Conservation (phyloP, 805 yeast genomes). For the Hanseniaspora thailandica region DNA sequence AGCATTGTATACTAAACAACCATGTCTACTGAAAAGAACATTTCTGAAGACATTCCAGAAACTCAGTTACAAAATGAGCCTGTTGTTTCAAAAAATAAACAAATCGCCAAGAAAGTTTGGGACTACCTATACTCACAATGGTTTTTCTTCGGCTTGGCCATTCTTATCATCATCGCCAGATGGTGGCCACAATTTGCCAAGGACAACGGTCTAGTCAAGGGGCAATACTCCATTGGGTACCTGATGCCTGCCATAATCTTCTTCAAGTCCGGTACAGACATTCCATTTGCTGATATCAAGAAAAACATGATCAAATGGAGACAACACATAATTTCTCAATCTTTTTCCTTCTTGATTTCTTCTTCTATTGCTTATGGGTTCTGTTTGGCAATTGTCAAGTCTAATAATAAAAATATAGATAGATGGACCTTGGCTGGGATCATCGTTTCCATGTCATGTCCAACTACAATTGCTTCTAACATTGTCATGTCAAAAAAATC, state of each 20-base stretch:
- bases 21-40: neutral
- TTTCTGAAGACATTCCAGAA: neutral
- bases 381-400: constrained; percentile 50
- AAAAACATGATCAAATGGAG: constrained; percentile 66
- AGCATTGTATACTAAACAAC: neutral
- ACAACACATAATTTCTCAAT: constrained; percentile 61
- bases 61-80: neutral
- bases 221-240: constrained; percentile 67
- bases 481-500: constrained; percentile 86
- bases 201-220: constrained; percentile 64
- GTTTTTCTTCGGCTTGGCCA: constrained; percentile 65
- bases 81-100: constrained; percentile 18
- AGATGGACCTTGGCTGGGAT: constrained; percentile 72
- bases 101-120: constrained; percentile 14
- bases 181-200: constrained; percentile 75
- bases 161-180: constrained; percentile 62
- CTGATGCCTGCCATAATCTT: constrained; percentile 82
- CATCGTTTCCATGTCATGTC: constrained; percentile 74
- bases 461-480: constrained; percentile 84
- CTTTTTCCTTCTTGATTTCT: constrained; percentile 60
- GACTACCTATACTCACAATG: constrained; percentile 37
- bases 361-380: constrained; percentile 63
- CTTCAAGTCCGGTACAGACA: constrained; percentile 67
- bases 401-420: constrained; percentile 49
- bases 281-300: constrained; percentile 51